Base-by-base conservation (phyloP, 2,329 filamentous ascomycete genomes). In the Pseudohalonectria lignicola region DNA sequence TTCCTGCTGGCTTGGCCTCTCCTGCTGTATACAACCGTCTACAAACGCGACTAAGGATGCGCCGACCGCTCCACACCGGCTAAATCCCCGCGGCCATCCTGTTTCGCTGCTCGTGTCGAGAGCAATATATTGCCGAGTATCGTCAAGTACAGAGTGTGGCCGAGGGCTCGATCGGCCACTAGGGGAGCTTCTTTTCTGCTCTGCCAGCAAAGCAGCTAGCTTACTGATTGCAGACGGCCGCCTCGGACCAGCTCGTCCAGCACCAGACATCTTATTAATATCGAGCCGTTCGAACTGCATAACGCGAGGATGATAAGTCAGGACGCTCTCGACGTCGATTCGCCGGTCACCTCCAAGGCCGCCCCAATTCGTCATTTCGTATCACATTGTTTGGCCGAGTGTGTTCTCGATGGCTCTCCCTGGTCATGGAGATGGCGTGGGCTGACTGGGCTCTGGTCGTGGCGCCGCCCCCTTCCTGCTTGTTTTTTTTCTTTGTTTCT, bases 281-380 rank as follows among this genome's bases (percentile, higher is more conserved):
- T 37, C 35, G 15, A 37, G 35, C 35, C 35, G 35, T 37, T 31
- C 35, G 25, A 26, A 19, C 25, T 18, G 35, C 35, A 37, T 37
- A 28, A 29, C 35, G 35, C 35, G 35, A 37, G 15, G 16, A 12
- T 18, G 35, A 30, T 31, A 30, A 11, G 25, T 16, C 19, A 9
- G 21, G 18, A 12, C 23, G 23, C 23, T 26, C 23, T 26, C 8
- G 8, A 12, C 23, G 7, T 12, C 23, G 12, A 26, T 26, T 26
- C 23, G 23, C 23, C 23, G 8, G 12, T 26, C 33, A 9, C 33
- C 20, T 4, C 20, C 20, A 25, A n/a, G n/a, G n/a, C n/a, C n/a
- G n/a, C n/a, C n/a, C n/a, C n/a, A n/a, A n/a, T n/a, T n/a, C n/a
- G n/a, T n/a, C n/a, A n/a, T n/a, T n/a, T n/a, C n/a, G n/a, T n/a